Percentiles rank a stretch among this genome's conserved stretches.
Evolutionary conservation across 257 asterid genomes (phyloP).

Genomic region (Solanum medicagineum): DNA sequence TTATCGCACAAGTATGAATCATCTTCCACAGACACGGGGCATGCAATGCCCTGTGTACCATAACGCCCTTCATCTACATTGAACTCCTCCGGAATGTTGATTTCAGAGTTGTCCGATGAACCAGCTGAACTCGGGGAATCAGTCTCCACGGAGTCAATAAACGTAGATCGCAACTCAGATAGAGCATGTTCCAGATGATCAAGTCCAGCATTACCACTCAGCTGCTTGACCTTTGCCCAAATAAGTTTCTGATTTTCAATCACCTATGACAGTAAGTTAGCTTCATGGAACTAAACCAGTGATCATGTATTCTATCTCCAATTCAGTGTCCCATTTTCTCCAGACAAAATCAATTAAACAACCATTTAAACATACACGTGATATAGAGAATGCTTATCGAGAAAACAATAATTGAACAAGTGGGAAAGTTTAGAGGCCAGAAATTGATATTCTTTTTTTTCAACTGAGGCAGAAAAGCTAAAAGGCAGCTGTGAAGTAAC

Average conservation of each 20-base stretch:
- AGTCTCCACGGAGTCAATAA: not conserved
- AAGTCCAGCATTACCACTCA: constrained; percentile 11
- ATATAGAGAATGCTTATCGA: not conserved
- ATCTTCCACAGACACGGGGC: not conserved
- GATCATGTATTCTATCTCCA: not conserved
- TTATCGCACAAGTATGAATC: not conserved
- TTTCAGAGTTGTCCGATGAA: not conserved
- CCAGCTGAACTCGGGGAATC: not conserved
- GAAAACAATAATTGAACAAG: not conserved
- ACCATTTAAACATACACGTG: not conserved
- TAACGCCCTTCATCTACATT: not conserved
- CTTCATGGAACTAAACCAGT: not conserved
- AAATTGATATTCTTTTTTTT: not conserved
- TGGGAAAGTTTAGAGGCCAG: not conserved
- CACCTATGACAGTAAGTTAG: constrained; percentile 1
- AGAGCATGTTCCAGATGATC: constrained; percentile 7
- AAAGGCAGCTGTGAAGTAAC: not conserved
- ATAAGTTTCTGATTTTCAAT: constrained; percentile 10
- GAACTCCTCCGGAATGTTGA: not conserved
- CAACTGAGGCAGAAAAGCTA: not conserved
- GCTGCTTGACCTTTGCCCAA: not conserved
- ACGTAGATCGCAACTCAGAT: constrained; percentile 1
- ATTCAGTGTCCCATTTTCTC: not conserved
- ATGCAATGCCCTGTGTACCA: not conserved
- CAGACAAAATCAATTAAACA: not conserved